These are phyloP conservation scores for Aspergillus japonicus DNA, from an alignment of 2,329 filamentous ascomycete species.

Conservation along the genomic window DNA sequence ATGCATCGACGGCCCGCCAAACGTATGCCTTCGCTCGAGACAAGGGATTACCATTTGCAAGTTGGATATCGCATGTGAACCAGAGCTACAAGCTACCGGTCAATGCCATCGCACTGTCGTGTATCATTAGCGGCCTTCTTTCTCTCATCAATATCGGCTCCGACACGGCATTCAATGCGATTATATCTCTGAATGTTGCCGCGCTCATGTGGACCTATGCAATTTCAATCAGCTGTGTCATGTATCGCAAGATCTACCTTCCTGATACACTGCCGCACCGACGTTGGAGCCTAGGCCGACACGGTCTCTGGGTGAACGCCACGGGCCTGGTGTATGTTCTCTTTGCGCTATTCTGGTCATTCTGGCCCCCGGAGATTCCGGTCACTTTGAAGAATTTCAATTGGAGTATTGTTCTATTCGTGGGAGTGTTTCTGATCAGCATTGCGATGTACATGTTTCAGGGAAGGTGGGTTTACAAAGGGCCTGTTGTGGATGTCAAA, in stretches of 20 bases:
- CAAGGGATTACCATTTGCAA: slow-evolving; percentile 42
- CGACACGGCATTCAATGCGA: slow-evolving; percentile 51
- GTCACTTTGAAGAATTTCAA: slow-evolving; percentile 48
- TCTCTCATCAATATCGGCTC: slow-evolving; percentile 55
- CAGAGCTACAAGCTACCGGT: slow-evolving; percentile 42
- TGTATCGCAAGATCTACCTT: slow-evolving; percentile 44
- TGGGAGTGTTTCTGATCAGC: slow-evolving; percentile 40
- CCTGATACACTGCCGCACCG: slow-evolving; percentile 39
- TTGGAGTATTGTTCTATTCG: slow-evolving; percentile 51
- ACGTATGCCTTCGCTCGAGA: slow-evolving; percentile 47
- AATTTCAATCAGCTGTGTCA: slow-evolving; percentile 48
- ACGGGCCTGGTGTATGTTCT: slow-evolving; percentile 45
- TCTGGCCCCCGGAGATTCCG: slow-evolving; percentile 45
- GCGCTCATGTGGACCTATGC: slow-evolving; percentile 53
- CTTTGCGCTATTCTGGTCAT: slow-evolving; percentile 49
- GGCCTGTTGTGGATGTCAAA: slow-evolving; percentile 27
- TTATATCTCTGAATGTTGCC: slow-evolving; percentile 50
- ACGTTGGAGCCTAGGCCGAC: slow-evolving; percentile 46
- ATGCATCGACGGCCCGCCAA: slow-evolving; percentile 43
- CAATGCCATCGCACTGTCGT: slow-evolving; percentile 37
- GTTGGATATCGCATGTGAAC: slow-evolving; percentile 41
- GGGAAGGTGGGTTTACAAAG: slow-evolving; percentile 32
- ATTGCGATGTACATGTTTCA: slow-evolving; percentile 40
- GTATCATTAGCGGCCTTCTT: slow-evolving; percentile 37
- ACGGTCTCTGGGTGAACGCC: slow-evolving; percentile 46